These are phyloP conservation scores for Teratosphaeria destructans DNA, from an alignment of 2,329 filamentous ascomycete species.

Conservation along the genomic window DNA sequence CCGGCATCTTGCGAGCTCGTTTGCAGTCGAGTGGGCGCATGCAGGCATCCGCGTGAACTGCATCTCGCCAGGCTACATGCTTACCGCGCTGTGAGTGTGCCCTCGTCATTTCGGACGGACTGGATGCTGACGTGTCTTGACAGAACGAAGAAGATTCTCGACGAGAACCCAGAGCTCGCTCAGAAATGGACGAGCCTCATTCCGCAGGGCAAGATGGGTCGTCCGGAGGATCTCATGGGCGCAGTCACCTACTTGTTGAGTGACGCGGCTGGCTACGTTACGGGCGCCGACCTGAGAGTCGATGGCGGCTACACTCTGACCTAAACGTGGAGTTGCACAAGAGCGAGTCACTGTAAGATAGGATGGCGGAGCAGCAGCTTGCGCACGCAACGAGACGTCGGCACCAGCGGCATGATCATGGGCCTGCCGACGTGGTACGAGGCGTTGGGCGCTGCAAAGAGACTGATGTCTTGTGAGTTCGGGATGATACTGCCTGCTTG, in stretches of 20 bases:
- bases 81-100: conserved; percentile 69
- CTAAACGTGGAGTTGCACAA: conserved; percentile 9
- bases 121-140: conserved; percentile 4
- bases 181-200: conserved; percentile 87
- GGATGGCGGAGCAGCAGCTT: background rate
- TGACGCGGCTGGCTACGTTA: conserved; percentile 66
- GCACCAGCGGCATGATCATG: background rate
- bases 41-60: conserved; percentile 87
- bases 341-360: background rate
- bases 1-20: conserved; percentile 71
- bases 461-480: background rate
- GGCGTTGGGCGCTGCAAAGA: background rate
- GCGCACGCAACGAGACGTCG: background rate
- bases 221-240: conserved; percentile 85
- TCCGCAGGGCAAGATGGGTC: conserved; percentile 86
- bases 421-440: background rate
- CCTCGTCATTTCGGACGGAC: background rate
- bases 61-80: conserved; percentile 93
- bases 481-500: background rate
- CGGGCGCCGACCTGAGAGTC: conserved; percentile 36
- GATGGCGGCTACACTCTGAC: conserved; percentile 35
- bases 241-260: conserved; percentile 79
- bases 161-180: conserved; percentile 83
- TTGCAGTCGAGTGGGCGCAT: conserved; percentile 89
- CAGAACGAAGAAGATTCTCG: conserved; percentile 86